Conservation (phyloP, 1,284 basidiomycete species). For the Leccinum solheimii region DNA sequence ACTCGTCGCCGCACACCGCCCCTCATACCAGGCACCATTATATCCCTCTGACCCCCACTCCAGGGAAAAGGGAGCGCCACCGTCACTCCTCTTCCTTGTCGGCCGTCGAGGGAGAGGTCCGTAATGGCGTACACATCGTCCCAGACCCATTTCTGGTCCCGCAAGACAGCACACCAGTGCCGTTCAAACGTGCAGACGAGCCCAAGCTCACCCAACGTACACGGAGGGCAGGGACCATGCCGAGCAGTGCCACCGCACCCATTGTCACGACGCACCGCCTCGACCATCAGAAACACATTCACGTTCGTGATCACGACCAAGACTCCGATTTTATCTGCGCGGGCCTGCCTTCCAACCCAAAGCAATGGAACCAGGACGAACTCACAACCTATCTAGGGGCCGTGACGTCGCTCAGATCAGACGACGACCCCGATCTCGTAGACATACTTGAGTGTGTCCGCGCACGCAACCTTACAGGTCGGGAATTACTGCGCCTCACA, state of each 20-base stretch:
- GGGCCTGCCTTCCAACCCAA: slow-evolving; percentile 30
- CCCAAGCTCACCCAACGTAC: slow-evolving; percentile 2
- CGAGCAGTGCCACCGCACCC: slow-evolving; percentile 5
- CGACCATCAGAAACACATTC: neutral
- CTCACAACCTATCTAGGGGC: slow-evolving; percentile 27
- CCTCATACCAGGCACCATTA: slow-evolving; percentile 32
- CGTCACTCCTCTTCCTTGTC: slow-evolving; percentile 29
- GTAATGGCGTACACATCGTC: neutral
- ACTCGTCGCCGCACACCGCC: slow-evolving; percentile 32
- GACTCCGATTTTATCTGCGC: neutral
- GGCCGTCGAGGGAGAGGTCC: slow-evolving; percentile 6
- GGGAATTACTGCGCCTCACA: slow-evolving; percentile 31
- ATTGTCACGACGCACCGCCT: neutral
- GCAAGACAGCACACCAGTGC: slow-evolving; percentile 2
- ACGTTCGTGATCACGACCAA: neutral
- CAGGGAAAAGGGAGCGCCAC: slow-evolving; percentile 17
- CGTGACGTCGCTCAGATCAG: slow-evolving; percentile 10
- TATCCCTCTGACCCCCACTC: slow-evolving; percentile 22
- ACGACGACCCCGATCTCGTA: slow-evolving; percentile 1
- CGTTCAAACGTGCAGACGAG: slow-evolving; percentile 1
- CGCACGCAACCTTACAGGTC: slow-evolving; percentile 27
- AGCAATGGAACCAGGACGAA: slow-evolving; percentile 26
- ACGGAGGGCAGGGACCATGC: slow-evolving; percentile 20
- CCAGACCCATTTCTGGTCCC: slow-evolving; percentile 21
- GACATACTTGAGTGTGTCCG: slow-evolving; percentile 26